A percentile compares a stretch with the other conserved stretches of the same genome.
Evolutionary conservation across 2,329 filamentous ascomycete genomes (phyloP).

Genomic region (Calonectria multiphialidica): DNA sequence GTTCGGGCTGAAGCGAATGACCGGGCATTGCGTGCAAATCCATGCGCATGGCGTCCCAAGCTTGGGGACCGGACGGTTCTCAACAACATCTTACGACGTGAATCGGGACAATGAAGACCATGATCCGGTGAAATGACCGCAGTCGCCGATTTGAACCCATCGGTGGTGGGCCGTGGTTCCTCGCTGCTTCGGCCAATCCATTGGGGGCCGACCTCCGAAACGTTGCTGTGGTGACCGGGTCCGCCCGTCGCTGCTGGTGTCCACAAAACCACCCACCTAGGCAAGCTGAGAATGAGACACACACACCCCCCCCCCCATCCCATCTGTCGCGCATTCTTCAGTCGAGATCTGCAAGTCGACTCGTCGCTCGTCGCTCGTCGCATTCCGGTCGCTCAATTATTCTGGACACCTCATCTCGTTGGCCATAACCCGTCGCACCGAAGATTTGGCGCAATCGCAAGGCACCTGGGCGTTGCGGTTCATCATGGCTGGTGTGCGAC

Average conservation of each 20-base stretch:
- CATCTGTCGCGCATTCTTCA: constrained; percentile 20
- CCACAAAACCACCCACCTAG: constrained; percentile 27
- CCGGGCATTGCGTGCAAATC: constrained; percentile 12
- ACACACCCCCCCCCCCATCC: too few relatives aligned
- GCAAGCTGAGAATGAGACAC: constrained; percentile 32
- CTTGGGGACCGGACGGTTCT: constrained; percentile 21
- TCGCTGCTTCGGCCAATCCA: constrained; percentile 17
- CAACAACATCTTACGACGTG: constrained; percentile 19
- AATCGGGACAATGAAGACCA: background rate
- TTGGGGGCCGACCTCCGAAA: constrained; percentile 28
- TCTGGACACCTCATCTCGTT: background rate
- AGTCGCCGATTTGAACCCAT: constrained; percentile 18
- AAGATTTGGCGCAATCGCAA: constrained; percentile 1
- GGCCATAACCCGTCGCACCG: constrained; percentile 14
- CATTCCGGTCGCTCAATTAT: background rate
- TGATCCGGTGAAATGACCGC: background rate
- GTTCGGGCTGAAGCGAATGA: constrained; percentile 26
- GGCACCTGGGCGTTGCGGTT: constrained; percentile 28
- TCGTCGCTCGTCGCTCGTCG: background rate
- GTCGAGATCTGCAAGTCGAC: background rate
- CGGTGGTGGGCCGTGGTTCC: constrained; percentile 2
- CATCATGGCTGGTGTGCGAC: constrained; percentile 46
- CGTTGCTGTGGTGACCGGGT: constrained; percentile 44
- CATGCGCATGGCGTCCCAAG: background rate
- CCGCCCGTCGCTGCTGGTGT: constrained; percentile 13